Evolutionary conservation across 495 filamentous ascomycete species (phyloP).

Genomic region (Aeminium ludgeri): DNA sequence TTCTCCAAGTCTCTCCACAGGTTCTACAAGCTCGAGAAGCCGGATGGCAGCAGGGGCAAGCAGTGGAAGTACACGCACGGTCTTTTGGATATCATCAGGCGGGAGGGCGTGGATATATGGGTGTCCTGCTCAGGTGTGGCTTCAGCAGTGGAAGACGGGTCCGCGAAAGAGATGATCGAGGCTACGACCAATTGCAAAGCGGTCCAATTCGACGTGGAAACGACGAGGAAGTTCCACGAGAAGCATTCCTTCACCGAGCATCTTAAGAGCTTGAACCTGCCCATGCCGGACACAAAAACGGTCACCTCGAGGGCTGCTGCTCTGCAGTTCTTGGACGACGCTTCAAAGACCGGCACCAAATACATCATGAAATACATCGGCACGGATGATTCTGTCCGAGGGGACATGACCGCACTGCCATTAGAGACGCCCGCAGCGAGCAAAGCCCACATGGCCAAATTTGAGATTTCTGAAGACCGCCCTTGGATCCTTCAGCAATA

Average conservation of each 20-base stretch:
- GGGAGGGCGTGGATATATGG: conserved; percentile 54
- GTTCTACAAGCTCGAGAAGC: conserved; percentile 36
- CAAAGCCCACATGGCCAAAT: conserved; percentile 32
- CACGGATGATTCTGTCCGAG: conserved; percentile 30
- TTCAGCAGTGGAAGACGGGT: conserved; percentile 43
- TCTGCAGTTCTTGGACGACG: conserved; percentile 35
- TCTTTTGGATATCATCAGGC: conserved; percentile 39
- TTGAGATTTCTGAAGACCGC: conserved; percentile 36
- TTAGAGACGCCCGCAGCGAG: conserved; percentile 36
- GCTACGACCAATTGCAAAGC: conserved; percentile 39
- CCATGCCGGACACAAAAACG: conserved; percentile 39
- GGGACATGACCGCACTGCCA: conserved; percentile 39
- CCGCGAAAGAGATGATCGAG: conserved; percentile 46
- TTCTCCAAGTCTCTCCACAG: conserved; percentile 30
- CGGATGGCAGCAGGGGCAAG: conserved; percentile 12
- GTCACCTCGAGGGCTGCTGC: conserved; percentile 41
- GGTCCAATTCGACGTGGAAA: conserved; percentile 37
- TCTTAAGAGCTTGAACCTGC: conserved; percentile 34
- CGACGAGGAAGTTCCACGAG: conserved; percentile 36
- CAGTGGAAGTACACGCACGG: conserved; percentile 30
- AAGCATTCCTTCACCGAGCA: conserved; percentile 42
- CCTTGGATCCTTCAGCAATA: conserved; percentile 59
- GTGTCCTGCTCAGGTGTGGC: conserved; percentile 49
- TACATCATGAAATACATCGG: conserved; percentile 48
- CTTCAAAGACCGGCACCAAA: conserved; percentile 27